Evolutionary conservation across 768 basidiomycete species (phyloP), one percentile per base, ranked within the genome.

Genomic region (Imleria badia): DNA sequence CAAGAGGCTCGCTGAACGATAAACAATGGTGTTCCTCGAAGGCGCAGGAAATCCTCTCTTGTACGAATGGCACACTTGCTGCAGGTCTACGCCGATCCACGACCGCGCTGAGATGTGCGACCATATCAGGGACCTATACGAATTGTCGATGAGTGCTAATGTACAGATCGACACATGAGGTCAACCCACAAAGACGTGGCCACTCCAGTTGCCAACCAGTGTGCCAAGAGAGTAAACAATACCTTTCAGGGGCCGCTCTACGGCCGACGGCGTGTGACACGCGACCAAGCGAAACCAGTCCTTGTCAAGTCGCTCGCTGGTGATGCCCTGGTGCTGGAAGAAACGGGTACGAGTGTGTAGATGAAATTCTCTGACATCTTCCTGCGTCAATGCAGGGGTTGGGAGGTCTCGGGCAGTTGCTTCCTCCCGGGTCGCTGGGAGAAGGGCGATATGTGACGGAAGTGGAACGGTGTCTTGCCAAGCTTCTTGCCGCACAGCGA

Each of bases 21-120:
- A 81, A 58, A 50, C 79, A 80, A 41, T 81, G 78, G 48, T 81
- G 77, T 60, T 82, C 81, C 36, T 71, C 64, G 31, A 81, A 66
- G 35, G 63, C 62, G 56, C 75, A 77, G 41, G 76, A 74, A 1
- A 81, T 58, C 19, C 76, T 73, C 45, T 71, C 68, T 23, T 74
- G 73, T 17, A 57, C 47, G 33, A 79, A 34, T n/a, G 54, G 60
- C 14, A 73, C 62, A 9, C 46, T 60, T 22, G 49, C n/a, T 7
- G 58, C 62, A 17, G 51, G 57, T 42, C 64, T 26, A 19, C 56
- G 68, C n/a, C 29, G 58, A 58, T 66, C 60, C 30, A 59, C 45
- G 13, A 56, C 48, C 5, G 72, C 66, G 15, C 61, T 62, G 36
- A 66, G 52, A 53, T 61, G 65, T 48, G 63, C 52, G 51, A 62